Base-by-base conservation (phyloP, 1,139 yeast species). In the Diutina catenulata region DNA sequence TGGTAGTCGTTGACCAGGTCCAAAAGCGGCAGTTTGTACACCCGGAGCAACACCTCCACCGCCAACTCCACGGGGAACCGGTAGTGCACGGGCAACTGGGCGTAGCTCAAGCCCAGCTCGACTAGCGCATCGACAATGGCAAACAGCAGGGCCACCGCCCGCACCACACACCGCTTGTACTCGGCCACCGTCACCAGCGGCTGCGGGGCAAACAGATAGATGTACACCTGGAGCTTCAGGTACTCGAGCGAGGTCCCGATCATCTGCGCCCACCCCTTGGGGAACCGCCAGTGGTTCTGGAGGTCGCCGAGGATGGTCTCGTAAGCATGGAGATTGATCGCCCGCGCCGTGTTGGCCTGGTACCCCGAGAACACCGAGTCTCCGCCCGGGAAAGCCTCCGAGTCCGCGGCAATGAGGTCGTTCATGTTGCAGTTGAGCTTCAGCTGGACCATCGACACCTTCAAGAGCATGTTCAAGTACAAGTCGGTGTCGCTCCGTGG, bases 291-390 rank as follows among this genome's bases (percentile, higher is more conserved):
- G 7, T 19, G n/a, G 3, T 25, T 24, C 13, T 31, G 21, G 3
- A 31, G 5, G 40, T 64, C 67, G 39, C 53, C 50, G 37, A 67
- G 46, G 18, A 67, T 64, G 8, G 55, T 59, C 41, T 67, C 71
- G 48, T 65, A 67, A 70, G 66, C 66, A 44, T 62, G 57, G 40
- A 67, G 51, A 42, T 60, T 59, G 27, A 67, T 64, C 16, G 21
- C 13, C 14, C 35, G n/a, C 35, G 21, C 25, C 8, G 35, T 13
- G 14, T 21, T 31, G 24, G 21, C 13, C 13, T 31, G 35, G 8
- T 31, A 14, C 4, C 25, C 25, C 16, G 13, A 15, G 5, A 31
- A 11, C 8, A 10, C 20, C 7, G 20, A 21, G n/a, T n/a, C n/a
- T n/a, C n/a, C n/a, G n/a, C n/a, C n/a, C n/a, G n/a, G n/a, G 11